These are phyloP conservation scores for Apostasia shenzhenica DNA, from an alignment of 106 monocot species.

Conservation along the genomic window DNA sequence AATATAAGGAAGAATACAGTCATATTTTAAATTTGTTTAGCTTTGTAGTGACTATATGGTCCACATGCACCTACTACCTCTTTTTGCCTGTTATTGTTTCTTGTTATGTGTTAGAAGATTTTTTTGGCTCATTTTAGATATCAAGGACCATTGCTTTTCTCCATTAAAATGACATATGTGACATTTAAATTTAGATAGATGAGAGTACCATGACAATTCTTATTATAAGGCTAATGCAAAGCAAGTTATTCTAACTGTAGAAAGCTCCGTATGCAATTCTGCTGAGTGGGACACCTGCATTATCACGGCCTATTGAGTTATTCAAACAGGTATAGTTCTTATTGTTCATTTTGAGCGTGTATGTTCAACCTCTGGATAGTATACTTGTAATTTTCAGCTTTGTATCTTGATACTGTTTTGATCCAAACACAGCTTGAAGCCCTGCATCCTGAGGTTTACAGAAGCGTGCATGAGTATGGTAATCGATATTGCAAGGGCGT, in stretches of 20 bases:
- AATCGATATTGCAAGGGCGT: constrained; percentile 94
- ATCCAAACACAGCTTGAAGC: constrained; percentile 66
- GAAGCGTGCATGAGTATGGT: constrained; percentile 89
- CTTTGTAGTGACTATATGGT: no score
- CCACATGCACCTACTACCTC: no score
- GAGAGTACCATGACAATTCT: no score
- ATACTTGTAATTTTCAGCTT: neutral
- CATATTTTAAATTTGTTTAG: no score
- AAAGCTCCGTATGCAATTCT: constrained; percentile 73
- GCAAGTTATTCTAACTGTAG: constrained; percentile 30
- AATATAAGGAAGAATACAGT: no score
- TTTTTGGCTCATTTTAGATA: no score
- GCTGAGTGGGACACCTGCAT: constrained; percentile 93
- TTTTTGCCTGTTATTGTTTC: no score
- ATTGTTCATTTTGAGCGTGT: constrained; percentile 2
- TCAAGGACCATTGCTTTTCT: no score
- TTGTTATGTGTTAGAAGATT: no score
- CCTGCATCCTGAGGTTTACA: constrained; percentile 84
- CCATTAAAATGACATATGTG: no score
- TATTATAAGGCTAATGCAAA: no score
- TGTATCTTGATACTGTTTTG: neutral
- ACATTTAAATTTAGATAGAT: no score
- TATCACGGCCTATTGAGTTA: constrained; percentile 95
- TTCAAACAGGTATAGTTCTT: constrained; percentile 70
- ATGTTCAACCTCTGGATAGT: neutral